Conservation (phyloP, 2,329 filamentous ascomycete genomes). For the Simplicillium sp. region DNA sequence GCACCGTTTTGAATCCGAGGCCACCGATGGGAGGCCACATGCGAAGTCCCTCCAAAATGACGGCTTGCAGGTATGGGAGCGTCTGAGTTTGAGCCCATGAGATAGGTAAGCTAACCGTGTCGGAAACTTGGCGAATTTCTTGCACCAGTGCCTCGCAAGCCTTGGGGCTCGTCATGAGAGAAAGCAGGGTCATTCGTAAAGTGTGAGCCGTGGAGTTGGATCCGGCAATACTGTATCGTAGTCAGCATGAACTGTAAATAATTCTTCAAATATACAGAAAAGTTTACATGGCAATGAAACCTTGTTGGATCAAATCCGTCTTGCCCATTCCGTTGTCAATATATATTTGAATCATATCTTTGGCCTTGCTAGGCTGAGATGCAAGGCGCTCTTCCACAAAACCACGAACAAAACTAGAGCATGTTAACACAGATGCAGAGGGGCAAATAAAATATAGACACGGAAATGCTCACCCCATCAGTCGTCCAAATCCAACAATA, state of each 20-base stretch:
- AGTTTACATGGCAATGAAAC: slow-evolving; percentile 27
- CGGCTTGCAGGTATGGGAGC: slow-evolving; percentile 46
- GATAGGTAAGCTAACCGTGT: slow-evolving; percentile 24
- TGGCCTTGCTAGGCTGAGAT: slow-evolving; percentile 14
- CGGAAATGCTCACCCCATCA: too few relatives aligned
- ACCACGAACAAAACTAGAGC: slow-evolving; percentile 14
- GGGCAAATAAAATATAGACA: too few relatives aligned
- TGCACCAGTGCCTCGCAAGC: slow-evolving; percentile 28
- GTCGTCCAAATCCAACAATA: slow-evolving; percentile 25
- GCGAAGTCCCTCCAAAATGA: slow-evolving; percentile 46
- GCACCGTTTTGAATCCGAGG: slow-evolving; percentile 43
- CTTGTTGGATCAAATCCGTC: slow-evolving; percentile 26
- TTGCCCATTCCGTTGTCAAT: slow-evolving; percentile 24
- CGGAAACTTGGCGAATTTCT: slow-evolving; percentile 35
- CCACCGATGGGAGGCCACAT: slow-evolving; percentile 43
- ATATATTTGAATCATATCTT: slow-evolving; percentile 30
- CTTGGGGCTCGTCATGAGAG: slow-evolving; percentile 33
- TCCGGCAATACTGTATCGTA: slow-evolving; percentile 39
- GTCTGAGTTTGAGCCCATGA: slow-evolving; percentile 36
- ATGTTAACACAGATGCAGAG: background rate
- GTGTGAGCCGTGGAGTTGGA: slow-evolving; percentile 50
- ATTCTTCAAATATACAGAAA: background rate
- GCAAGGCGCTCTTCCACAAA: slow-evolving; percentile 16
- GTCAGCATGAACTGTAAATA: background rate
- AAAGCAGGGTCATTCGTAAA: slow-evolving; percentile 40